phyloP scores from a whole-genome alignment of 306 rosid genomes.

The Macrotyloma uniflorum region DNA sequence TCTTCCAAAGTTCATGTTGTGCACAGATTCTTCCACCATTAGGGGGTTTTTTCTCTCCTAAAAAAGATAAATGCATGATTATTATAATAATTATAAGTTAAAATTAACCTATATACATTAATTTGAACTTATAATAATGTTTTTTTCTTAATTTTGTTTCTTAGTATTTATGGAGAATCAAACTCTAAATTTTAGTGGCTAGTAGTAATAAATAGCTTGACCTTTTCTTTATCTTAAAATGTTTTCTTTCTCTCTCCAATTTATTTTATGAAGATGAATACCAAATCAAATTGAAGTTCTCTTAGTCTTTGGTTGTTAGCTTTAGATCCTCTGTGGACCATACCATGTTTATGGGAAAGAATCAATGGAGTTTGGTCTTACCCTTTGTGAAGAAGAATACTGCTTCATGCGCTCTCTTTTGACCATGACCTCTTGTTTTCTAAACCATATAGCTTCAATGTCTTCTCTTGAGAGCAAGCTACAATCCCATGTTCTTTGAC shows the following conservation, averaged over 20 bases:
- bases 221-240: not conserved
- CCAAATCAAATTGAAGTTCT: constrained; percentile 7
- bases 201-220: not conserved
- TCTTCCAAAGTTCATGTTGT: constrained; percentile 38
- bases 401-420: constrained; percentile 84
- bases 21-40: constrained; percentile 47
- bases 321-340: no score
- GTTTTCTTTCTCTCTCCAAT: not conserved
- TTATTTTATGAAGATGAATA: not conserved
- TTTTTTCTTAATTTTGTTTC: no score
- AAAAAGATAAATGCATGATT: constrained; percentile 7
- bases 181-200: not conserved
- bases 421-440: constrained; percentile 67
- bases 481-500: constrained; percentile 66
- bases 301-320: no score
- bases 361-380: constrained; percentile 34
- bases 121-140: no score
- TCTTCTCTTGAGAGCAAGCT: constrained; percentile 63
- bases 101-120: no score
- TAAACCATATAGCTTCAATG: constrained; percentile 56
- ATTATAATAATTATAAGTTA: not conserved
- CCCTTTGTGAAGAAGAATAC: constrained; percentile 82
- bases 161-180: no score
- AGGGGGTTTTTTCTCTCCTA: constrained; percentile 64
- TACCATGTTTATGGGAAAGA: no score